Percentiles rank a stretch among this genome's conserved stretches.
Evolutionary conservation across 2,329 filamentous ascomycete species (phyloP).

Genomic region (Trichoderma afroharzianum): DNA sequence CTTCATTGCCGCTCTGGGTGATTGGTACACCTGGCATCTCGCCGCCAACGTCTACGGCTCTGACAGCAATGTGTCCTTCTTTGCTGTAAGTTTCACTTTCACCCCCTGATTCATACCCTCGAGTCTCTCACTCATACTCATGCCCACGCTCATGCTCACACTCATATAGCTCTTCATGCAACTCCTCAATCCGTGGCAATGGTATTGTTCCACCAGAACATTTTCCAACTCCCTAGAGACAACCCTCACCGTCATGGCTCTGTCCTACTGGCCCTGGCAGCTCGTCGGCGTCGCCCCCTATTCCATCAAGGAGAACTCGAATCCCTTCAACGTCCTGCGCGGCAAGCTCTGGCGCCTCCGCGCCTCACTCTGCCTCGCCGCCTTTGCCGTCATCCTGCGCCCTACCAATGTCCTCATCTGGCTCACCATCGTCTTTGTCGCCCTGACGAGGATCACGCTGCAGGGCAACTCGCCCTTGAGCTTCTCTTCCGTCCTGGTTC

Average conservation of each 20-base stretch:
- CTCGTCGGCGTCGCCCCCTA: conserved; percentile 48
- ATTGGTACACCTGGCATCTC: conserved; percentile 86
- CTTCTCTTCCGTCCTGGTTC: conserved; percentile 42
- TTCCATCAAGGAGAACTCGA: conserved; percentile 39
- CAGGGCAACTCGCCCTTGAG: conserved; percentile 40
- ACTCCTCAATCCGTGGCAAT: conserved; percentile 70
- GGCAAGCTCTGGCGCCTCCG: conserved; percentile 37
- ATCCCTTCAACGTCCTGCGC: conserved; percentile 24
- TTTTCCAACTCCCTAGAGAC: conserved; percentile 93
- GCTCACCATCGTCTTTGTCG: conserved; percentile 55
- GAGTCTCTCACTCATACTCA: background rate
- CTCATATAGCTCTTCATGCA: conserved; percentile 34
- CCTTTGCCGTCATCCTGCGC: conserved; percentile 76
- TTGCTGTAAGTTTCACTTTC: conserved; percentile 55
- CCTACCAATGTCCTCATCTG: conserved; percentile 90
- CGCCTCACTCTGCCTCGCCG: conserved; percentile 69
- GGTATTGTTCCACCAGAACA: conserved; percentile 89
- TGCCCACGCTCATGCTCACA: background rate
- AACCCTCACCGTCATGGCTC: conserved; percentile 74
- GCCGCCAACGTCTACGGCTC: conserved; percentile 69
- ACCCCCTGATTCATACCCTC: no score
- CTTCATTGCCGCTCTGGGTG: conserved; percentile 69
- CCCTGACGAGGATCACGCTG: conserved; percentile 42
- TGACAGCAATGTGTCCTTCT: conserved; percentile 60
- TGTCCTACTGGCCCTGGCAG: conserved; percentile 85